Base-by-base conservation (phyloP, 1,284 basidiomycete genomes). In the Leccinum pachyderme region DNA sequence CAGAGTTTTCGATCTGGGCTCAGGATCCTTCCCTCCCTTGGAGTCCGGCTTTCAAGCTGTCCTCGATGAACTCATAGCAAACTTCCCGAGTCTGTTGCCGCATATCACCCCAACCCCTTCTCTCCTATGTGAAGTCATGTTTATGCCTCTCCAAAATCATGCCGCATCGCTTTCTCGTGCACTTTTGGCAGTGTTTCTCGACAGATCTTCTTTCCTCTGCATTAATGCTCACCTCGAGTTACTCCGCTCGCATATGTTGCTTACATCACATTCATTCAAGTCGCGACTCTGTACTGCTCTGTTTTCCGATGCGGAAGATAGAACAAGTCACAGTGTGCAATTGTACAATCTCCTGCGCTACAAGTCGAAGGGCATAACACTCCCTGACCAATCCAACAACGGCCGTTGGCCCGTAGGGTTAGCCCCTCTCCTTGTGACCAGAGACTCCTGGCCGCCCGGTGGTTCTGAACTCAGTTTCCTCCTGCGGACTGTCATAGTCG, bases 401-500 rank as follows among this genome's bases (percentile, higher is more conserved):
- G 56, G 58, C 37, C 74, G 75, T 24, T 87, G 86, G 84, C 82
- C 86, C 0, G 80, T 93, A 5, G 93, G 92, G 1, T 72, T 95
- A 4, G 86, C 89, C 2, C 75, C 84, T 0, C 81, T 83, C 3
- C 71, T 95, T 33, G 81, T 87, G 49, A 84, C 87, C 50, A 75
- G 86, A 44, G 81, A 82, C 48, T 81, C 77, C 5, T 95, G 92
- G 92, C 92, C 93, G 0, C 92, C 93, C 4, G 87, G 89, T 15
- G 91, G 90, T 11, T 81, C 86, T 1, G 91, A 93, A 63, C 75
- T 95, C 39, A 87, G 89, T 60, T 93, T 89, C 69, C 83, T 86
- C 58, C 73, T 95, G 43, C 75, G 92, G 43, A 86, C 86, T 0
- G 90, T 92, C 6, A 89, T 92, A 57, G 81, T 91, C 18, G 89